phyloP scores from a whole-genome alignment of 768 basidiomycete genomes.

The Cubamyces lactineus region DNA sequence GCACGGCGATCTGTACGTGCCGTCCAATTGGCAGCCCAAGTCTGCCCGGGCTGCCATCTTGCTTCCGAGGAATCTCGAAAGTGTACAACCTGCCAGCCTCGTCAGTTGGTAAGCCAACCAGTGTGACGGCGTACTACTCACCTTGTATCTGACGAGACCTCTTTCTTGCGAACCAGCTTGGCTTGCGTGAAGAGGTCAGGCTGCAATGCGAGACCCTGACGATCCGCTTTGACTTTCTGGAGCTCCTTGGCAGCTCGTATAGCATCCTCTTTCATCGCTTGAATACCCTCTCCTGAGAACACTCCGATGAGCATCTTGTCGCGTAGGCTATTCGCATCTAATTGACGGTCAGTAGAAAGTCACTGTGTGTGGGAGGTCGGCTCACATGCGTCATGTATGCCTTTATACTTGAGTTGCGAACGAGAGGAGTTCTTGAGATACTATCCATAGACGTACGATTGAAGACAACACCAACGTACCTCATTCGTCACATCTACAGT shows the following conservation, averaged over 20 bases:
- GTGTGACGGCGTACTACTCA: background rate
- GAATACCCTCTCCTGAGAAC: conserved; percentile 22
- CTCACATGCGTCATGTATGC: conserved; percentile 30
- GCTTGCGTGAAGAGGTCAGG: conserved; percentile 28
- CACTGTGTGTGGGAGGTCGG: no score
- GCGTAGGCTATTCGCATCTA: conserved; percentile 27
- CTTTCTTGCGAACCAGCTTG: conserved; percentile 22
- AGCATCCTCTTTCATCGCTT: conserved; percentile 28
- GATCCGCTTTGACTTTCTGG: conserved; percentile 25
- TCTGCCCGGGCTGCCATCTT: conserved; percentile 20
- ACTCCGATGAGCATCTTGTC: conserved; percentile 30
- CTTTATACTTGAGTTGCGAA: conserved; percentile 23
- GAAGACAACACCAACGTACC: conserved; percentile 5
- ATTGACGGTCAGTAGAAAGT: background rate
- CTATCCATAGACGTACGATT: background rate
- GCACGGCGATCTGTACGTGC: conserved; percentile 27
- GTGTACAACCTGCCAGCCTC: conserved; percentile 18
- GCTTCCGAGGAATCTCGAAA: conserved; percentile 25
- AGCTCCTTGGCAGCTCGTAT: conserved; percentile 24
- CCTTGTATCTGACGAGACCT: conserved; percentile 26
- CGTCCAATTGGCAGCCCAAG: conserved; percentile 27
- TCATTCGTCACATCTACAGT: conserved; percentile 27
- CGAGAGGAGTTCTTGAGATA: background rate
- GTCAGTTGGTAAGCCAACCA: background rate
- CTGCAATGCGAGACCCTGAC: conserved; percentile 25